These are phyloP conservation scores for Ceratobasidium sp. DNA, from an alignment of 1,284 basidiomycete genomes.

Conservation along the genomic window DNA sequence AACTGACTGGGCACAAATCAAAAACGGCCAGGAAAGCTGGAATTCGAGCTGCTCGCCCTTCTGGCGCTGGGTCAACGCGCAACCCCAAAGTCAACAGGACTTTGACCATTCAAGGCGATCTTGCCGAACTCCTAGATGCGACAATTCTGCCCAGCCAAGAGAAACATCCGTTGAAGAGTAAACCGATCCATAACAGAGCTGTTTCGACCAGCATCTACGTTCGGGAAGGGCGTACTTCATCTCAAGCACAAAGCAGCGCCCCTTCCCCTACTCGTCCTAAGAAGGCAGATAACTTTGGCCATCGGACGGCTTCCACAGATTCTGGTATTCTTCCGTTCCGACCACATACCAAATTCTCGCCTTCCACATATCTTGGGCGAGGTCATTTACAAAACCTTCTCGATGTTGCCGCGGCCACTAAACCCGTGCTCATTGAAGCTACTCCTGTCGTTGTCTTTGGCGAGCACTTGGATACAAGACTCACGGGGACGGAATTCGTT, in stretches of 20 bases:
- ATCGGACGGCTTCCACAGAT: constrained; percentile 14
- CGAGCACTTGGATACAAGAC: constrained; percentile 22
- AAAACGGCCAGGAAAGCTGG: neutral
- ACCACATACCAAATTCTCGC: constrained; percentile 14
- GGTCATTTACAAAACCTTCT: constrained; percentile 23
- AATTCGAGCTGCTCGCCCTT: neutral
- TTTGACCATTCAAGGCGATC: constrained; percentile 19
- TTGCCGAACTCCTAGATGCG: constrained; percentile 26
- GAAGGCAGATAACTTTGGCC: constrained; percentile 1
- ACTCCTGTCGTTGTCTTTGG: constrained; percentile 28
- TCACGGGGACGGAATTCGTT: constrained; percentile 19
- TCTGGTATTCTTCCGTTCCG: constrained; percentile 22
- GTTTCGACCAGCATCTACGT: constrained; percentile 11
- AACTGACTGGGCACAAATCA: neutral
- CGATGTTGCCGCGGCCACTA: neutral
- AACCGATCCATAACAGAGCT: constrained; percentile 4
- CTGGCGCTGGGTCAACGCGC: neutral
- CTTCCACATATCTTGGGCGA: constrained; percentile 27
- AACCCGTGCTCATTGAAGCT: neutral
- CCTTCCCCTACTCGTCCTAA: neutral
- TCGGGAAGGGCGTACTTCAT: constrained; percentile 1
- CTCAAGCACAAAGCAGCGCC: neutral
- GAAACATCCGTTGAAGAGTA: neutral
- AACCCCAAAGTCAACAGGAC: neutral
- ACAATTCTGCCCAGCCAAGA: constrained; percentile 7